Evolutionary conservation across 2,329 filamentous ascomycete genomes (phyloP).

Genomic region (Simplicillium sp.): DNA sequence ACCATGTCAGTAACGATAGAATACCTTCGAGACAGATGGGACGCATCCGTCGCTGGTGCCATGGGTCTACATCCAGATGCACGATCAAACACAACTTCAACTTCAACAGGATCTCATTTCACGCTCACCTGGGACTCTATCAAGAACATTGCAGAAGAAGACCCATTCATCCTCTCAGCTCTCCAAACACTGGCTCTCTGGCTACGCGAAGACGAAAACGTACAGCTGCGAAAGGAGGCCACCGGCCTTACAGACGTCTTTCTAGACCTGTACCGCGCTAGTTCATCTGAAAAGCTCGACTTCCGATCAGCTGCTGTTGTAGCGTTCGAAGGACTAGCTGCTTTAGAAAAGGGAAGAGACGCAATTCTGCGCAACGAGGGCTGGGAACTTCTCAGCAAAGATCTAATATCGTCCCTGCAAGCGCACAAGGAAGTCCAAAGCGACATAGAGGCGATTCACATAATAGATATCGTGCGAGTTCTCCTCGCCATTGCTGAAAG

Average conservation of each 20-base stretch:
- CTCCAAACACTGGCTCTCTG: slow-evolving; percentile 52
- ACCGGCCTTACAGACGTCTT: slow-evolving; percentile 54
- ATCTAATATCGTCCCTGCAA: slow-evolving; percentile 36
- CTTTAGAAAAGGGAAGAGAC: slow-evolving; percentile 34
- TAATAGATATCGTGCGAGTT: slow-evolving; percentile 45
- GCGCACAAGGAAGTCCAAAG: slow-evolving; percentile 13
- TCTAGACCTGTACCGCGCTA: slow-evolving; percentile 46
- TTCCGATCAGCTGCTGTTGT: slow-evolving; percentile 49
- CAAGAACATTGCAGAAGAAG: slow-evolving; percentile 35
- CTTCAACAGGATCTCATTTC: slow-evolving; percentile 31
- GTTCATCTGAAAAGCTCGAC: slow-evolving; percentile 29
- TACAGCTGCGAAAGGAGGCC: slow-evolving; percentile 44
- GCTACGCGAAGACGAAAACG: slow-evolving; percentile 61
- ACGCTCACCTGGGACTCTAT: slow-evolving; percentile 51
- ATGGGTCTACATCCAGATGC: slow-evolving; percentile 51
- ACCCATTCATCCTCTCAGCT: slow-evolving; percentile 50
- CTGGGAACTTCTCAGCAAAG: slow-evolving; percentile 42
- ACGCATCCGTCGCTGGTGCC: slow-evolving; percentile 53
- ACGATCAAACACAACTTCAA: slow-evolving; percentile 31
- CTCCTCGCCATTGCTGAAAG: slow-evolving; percentile 42
- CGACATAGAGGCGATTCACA: slow-evolving; percentile 30
- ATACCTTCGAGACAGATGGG: slow-evolving; percentile 61
- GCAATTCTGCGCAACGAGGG: slow-evolving; percentile 40
- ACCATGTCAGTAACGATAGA: slow-evolving; percentile 55
- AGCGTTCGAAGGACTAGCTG: slow-evolving; percentile 48